Base-by-base conservation (phyloP, 306 rosid genomes). In the Dryas octopetala region DNA sequence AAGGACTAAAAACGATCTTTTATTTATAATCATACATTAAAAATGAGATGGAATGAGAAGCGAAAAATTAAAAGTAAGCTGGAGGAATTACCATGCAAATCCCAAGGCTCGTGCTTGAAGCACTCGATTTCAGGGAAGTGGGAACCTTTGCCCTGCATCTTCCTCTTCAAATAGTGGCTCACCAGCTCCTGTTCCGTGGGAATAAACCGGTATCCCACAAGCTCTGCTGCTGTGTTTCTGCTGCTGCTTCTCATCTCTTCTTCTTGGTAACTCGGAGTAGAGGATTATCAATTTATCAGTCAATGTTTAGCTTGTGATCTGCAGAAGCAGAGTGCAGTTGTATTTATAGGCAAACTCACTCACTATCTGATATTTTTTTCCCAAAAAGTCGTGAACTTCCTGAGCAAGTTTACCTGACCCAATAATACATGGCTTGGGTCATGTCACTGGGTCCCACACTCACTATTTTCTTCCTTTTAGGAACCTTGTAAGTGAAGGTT, bases 91-190 rank as follows among this genome's bases (percentile, higher is more conserved):
- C 96, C 73, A 6, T 83, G 88, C 26, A 93, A 52, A 0, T 93
- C 78, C 85, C 77, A 77, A 13, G 98, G 98, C 19, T 93, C 93
- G 3, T 5, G 60, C 9, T 77, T 73, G 86, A 81, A 78, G 58
- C 79, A 3, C 71, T 89, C 81, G 65, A 88, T 50, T 23, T 66
- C 85, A 45, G 80, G 85, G n/a, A 92, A 76, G 45, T 46, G 5
- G 44, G 43, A 62, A 16, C 76, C 68, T 15, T 44, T 45, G 11
- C 81, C 79, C 0, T 19, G 69, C 50, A 79, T n/a, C 79, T 87
- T 93, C 63, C 61, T 66, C 48, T 62, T 80, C 46, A 90, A 75
- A 69, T 79, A 91, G 57, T 86, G 32, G 48, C 4, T 5, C 12
- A 9, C 68, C 50, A 41, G 15, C 16, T 15, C 26, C 6, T 16